phyloP scores from a whole-genome alignment of 2,329 filamentous ascomycete species.

The Xylariaceae sp. region DNA sequence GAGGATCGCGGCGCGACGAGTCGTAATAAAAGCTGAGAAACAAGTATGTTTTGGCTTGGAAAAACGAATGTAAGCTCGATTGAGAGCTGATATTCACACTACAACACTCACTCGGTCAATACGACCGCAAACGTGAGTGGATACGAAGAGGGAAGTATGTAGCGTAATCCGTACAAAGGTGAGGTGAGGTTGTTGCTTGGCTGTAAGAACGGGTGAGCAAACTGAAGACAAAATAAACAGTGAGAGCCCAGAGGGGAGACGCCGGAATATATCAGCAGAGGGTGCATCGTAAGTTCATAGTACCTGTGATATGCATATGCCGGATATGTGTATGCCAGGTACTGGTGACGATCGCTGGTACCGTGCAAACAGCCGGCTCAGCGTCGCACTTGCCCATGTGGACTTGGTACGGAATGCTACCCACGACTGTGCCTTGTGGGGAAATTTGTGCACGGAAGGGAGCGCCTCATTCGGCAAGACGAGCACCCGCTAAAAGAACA shows the following conservation, averaged over 20 bases:
- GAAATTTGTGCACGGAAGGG: background rate
- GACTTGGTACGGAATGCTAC: background rate
- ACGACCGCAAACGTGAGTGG: background rate
- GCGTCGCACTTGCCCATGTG: background rate
- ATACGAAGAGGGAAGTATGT: background rate
- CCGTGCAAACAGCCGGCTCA: background rate
- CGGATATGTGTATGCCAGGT: background rate
- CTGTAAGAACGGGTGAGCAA: background rate
- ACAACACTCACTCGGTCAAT: background rate
- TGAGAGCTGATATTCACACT: background rate
- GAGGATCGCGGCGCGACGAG: background rate
- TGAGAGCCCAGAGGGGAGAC: background rate
- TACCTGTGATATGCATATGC: background rate
- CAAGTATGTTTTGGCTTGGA: background rate
- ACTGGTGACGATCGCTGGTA: background rate
- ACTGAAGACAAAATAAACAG: background rate
- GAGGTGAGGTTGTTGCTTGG: background rate
- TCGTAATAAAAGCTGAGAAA: background rate
- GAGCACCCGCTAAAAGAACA: background rate
- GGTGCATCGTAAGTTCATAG: background rate
- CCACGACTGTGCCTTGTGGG: background rate
- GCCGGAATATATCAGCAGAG: background rate
- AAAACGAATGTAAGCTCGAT: background rate
- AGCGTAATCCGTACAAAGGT: background rate
- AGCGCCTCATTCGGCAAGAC: background rate